Conservation (phyloP, 768 basidiomycete species). For the Boletellus sp. region DNA sequence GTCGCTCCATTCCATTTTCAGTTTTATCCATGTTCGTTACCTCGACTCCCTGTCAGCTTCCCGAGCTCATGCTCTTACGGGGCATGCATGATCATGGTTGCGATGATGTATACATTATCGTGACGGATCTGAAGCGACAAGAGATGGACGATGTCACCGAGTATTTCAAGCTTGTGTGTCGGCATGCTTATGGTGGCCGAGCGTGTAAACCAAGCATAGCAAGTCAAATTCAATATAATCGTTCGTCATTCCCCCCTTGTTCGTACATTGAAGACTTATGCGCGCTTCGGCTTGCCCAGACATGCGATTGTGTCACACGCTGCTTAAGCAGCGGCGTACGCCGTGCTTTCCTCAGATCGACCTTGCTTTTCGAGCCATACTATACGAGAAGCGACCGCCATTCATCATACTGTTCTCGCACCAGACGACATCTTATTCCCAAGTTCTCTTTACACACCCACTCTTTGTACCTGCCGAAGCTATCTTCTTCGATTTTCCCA, state of each 20-base stretch:
- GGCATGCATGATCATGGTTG: conserved; percentile 80
- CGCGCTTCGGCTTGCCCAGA: conserved; percentile 31
- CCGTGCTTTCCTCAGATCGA: conserved; percentile 84
- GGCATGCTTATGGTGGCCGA: conserved; percentile 58
- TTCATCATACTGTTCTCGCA: conserved; percentile 78
- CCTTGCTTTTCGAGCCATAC: conserved; percentile 68
- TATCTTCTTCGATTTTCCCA: conserved; percentile 74
- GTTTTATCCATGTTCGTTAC: neutral
- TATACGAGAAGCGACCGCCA: conserved; percentile 71
- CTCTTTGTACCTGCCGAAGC: conserved; percentile 68
- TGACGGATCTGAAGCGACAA: conserved; percentile 72
- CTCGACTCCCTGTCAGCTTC: conserved; percentile 43
- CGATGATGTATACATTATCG: conserved; percentile 75
- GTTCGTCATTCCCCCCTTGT: conserved; percentile 38
- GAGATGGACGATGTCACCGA: conserved; percentile 81
- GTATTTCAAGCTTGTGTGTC: conserved; percentile 74
- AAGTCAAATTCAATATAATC: conserved; percentile 64
- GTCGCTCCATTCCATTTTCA: neutral
- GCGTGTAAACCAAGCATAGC: conserved; percentile 62
- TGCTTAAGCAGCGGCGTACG: conserved; percentile 65
- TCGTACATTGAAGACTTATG: conserved; percentile 6
- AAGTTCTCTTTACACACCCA: conserved; percentile 74
- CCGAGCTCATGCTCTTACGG: conserved; percentile 73
- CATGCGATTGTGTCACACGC: conserved; percentile 64
- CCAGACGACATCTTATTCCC: conserved; percentile 76